Evolutionary conservation across 768 basidiomycete species (phyloP).

Genomic region (Favolaschia claudopus): DNA sequence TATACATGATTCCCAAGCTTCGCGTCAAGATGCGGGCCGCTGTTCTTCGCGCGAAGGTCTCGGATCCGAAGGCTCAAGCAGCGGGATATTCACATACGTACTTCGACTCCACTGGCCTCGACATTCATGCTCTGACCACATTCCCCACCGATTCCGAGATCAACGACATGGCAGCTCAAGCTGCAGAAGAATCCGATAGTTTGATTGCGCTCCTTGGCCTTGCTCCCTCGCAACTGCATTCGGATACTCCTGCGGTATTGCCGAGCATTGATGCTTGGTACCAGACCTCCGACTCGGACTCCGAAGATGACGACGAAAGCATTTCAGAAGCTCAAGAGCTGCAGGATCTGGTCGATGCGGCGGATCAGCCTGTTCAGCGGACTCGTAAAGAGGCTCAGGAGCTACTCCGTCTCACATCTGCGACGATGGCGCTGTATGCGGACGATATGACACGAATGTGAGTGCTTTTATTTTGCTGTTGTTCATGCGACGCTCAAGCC

Average conservation of each 20-base stretch:
- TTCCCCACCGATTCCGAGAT: slow-evolving; percentile 33
- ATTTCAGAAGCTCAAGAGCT: too few relatives aligned
- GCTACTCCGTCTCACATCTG: not conserved
- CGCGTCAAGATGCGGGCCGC: slow-evolving; percentile 32
- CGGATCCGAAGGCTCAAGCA: slow-evolving; percentile 25
- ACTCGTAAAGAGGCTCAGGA: not conserved
- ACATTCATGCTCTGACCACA: slow-evolving; percentile 28
- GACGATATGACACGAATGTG: slow-evolving; percentile 22
- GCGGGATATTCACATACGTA: slow-evolving; percentile 39
- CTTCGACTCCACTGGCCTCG: slow-evolving; percentile 26
- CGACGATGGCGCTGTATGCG: slow-evolving; percentile 3
- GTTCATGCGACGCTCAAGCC: too few relatives aligned
- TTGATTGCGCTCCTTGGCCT: slow-evolving; percentile 30
- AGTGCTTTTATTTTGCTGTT: too few relatives aligned
- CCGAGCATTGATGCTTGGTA: not conserved
- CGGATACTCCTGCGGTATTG: not conserved
- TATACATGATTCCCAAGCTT: slow-evolving; percentile 39
- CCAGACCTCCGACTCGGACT: not conserved
- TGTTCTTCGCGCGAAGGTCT: slow-evolving; percentile 7
- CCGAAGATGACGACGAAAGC: not conserved
- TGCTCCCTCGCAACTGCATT: slow-evolving; percentile 6
- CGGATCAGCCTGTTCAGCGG: too few relatives aligned
- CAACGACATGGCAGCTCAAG: slow-evolving; percentile 10
- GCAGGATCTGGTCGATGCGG: too few relatives aligned
- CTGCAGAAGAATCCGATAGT: slow-evolving; percentile 26